Evolutionary conservation across 2,329 filamentous ascomycete genomes (phyloP).

Genomic region (Pestalotiopsis sp.): DNA sequence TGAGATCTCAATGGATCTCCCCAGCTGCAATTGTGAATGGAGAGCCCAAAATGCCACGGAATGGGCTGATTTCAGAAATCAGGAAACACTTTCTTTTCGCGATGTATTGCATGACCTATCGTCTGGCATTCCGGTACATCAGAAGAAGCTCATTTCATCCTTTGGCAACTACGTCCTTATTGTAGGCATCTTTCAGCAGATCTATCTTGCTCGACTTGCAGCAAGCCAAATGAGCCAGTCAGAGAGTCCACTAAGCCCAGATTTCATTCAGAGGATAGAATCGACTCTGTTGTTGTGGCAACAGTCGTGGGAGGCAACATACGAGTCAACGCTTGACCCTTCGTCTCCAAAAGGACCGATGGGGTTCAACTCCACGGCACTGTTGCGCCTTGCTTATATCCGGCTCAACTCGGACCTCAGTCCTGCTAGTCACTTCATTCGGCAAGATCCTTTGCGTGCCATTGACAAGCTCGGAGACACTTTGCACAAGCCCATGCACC

Average conservation of each 20-base stretch:
- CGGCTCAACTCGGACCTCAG: conserved; percentile 40
- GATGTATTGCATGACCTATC: conserved; percentile 33
- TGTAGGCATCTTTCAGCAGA: conserved; percentile 55
- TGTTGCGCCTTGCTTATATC: conserved; percentile 24
- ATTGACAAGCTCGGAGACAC: conserved; percentile 30
- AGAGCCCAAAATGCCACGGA: conserved; percentile 51
- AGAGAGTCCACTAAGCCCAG: conserved; percentile 20
- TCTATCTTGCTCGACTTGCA: conserved; percentile 44
- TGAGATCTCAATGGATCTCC: conserved; percentile 56
- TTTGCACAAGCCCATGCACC: conserved; percentile 37
- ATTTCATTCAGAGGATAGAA: conserved; percentile 46
- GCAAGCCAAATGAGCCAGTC: not conserved
- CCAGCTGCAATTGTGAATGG: conserved; percentile 57
- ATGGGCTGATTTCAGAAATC: conserved; percentile 45
- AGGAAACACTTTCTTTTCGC: conserved; percentile 27
- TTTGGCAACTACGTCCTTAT: conserved; percentile 58
- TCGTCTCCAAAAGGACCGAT: conserved; percentile 54
- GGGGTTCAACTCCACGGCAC: conserved; percentile 46
- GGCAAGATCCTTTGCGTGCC: not conserved
- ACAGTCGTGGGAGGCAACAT: conserved; percentile 51
- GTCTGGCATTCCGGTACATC: conserved; percentile 21
- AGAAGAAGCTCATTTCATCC: conserved; percentile 40
- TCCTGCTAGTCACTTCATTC: conserved; percentile 45
- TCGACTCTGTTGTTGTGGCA: conserved; percentile 53
- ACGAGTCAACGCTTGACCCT: conserved; percentile 56